A percentile compares a stretch with the other conserved stretches of the same genome.
phyloP scores from a whole-genome alignment of 2,329 filamentous ascomycete species.

The Fusarium palustre region DNA sequence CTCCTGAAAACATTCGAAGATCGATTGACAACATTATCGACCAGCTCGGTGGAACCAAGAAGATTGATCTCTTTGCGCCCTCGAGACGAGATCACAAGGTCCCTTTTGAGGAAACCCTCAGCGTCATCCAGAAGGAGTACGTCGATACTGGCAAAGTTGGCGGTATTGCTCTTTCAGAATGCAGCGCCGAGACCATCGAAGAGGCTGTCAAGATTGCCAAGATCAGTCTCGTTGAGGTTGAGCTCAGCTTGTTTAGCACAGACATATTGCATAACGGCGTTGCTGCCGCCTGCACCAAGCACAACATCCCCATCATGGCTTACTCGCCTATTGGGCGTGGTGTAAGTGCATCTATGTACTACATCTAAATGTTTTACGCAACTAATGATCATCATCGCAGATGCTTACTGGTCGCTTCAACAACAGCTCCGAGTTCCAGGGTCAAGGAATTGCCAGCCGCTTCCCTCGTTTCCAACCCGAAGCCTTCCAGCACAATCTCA shows the following conservation, averaged over 20 bases:
- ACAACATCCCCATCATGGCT: slow-evolving; percentile 76
- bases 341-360: slow-evolving; percentile 47
- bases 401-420: slow-evolving; percentile 49
- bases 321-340: slow-evolving; percentile 77
- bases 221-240: slow-evolving; percentile 64
- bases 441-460: slow-evolving; percentile 33
- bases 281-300: slow-evolving; percentile 67
- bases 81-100: slow-evolving; percentile 66
- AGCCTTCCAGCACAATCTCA: slow-evolving; percentile 72
- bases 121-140: slow-evolving; percentile 59
- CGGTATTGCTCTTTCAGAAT: slow-evolving; percentile 65
- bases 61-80: slow-evolving; percentile 70
- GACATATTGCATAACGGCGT: slow-evolving; percentile 65
- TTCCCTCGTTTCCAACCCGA: slow-evolving; percentile 71
- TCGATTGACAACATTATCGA: slow-evolving; percentile 68
- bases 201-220: slow-evolving; percentile 59
- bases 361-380: neutral
- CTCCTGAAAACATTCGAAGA: slow-evolving; percentile 64
- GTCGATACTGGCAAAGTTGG: slow-evolving; percentile 65
- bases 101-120: slow-evolving; percentile 59
- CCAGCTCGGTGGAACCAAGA: slow-evolving; percentile 66
- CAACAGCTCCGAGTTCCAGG: slow-evolving; percentile 41
- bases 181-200: slow-evolving; percentile 61
- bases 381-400: slow-evolving; percentile 36
- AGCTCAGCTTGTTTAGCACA: slow-evolving; percentile 63